Conservation (phyloP, 371 early-diverging fungal species). For the Mucor racemosus region DNA sequence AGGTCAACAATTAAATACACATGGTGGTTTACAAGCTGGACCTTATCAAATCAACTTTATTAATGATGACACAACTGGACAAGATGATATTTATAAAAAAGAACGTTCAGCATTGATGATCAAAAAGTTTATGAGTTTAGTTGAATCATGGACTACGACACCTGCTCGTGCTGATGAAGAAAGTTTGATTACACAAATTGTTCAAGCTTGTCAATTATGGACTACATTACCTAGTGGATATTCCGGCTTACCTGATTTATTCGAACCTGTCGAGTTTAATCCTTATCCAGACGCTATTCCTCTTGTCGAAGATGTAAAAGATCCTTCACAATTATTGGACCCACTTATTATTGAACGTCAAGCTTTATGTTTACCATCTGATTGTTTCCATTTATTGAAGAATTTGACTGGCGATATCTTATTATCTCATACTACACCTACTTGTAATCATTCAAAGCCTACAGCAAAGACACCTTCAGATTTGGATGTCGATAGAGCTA, state of each 20-base stretch:
- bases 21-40: slow-evolving; percentile 29
- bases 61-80: slow-evolving; percentile 12
- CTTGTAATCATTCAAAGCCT: slow-evolving; percentile 73
- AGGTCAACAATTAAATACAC: not conserved
- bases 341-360: slow-evolving; percentile 65
- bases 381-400: slow-evolving; percentile 71
- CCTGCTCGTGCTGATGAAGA: not conserved
- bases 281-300: slow-evolving; percentile 65
- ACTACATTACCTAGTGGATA: slow-evolving; percentile 44
- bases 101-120: slow-evolving; percentile 13
- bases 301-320: slow-evolving; percentile 62
- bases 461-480: slow-evolving; percentile 71
- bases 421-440: slow-evolving; percentile 74
- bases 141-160: not conserved
- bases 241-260: slow-evolving; percentile 45
- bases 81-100: slow-evolving; percentile 14
- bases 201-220: slow-evolving; percentile 45
- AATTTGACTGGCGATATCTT: slow-evolving; percentile 74
- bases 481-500: slow-evolving; percentile 70
- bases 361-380: slow-evolving; percentile 65
- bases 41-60: slow-evolving; percentile 36
- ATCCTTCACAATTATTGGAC: slow-evolving; percentile 65
- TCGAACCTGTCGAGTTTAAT: slow-evolving; percentile 59
- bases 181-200: slow-evolving; percentile 25
- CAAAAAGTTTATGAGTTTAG: slow-evolving; percentile 20